Conservation (phyloP, 2,329 filamentous ascomycete species). For the Aspergillus aculeatus region DNA sequence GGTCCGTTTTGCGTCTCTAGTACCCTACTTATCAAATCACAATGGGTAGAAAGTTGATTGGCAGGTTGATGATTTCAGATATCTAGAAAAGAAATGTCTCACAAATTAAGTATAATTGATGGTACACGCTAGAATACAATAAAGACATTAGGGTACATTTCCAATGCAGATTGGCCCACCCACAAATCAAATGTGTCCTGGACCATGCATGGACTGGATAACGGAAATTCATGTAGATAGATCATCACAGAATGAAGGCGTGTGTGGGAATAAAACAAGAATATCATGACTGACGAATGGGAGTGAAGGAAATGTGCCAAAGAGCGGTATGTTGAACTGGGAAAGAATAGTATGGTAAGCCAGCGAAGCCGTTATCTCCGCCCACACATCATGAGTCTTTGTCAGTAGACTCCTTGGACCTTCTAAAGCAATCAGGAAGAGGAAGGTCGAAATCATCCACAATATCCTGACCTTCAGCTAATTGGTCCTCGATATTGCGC, state of each 20-base stretch:
- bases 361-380: background rate
- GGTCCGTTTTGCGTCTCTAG: too few relatives aligned
- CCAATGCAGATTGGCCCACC: constrained; percentile 10
- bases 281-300: background rate
- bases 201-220: background rate
- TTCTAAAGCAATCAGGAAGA: constrained; percentile 26
- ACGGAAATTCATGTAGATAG: constrained; percentile 5
- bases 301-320: background rate
- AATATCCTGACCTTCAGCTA: constrained; percentile 21
- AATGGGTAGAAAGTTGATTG: too few relatives aligned
- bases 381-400: background rate
- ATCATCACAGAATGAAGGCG: background rate
- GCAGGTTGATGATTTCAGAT: too few relatives aligned
- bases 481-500: constrained; percentile 18
- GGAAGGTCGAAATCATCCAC: constrained; percentile 43
- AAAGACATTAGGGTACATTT: constrained; percentile 17
- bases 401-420: constrained; percentile 11
- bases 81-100: background rate
- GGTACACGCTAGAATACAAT: constrained; percentile 19
- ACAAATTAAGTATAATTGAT: constrained; percentile 10
- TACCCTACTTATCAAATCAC: too few relatives aligned
- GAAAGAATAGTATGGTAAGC: background rate
- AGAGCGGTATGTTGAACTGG: constrained; percentile 12
- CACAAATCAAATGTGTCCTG: constrained; percentile 10
- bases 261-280: constrained; percentile 13